Percentiles rank a stretch among this genome's conserved stretches.
Conservation (phyloP, 2,329 filamentous ascomycete genomes). For the Trichoderma citrinoviride region DNA sequence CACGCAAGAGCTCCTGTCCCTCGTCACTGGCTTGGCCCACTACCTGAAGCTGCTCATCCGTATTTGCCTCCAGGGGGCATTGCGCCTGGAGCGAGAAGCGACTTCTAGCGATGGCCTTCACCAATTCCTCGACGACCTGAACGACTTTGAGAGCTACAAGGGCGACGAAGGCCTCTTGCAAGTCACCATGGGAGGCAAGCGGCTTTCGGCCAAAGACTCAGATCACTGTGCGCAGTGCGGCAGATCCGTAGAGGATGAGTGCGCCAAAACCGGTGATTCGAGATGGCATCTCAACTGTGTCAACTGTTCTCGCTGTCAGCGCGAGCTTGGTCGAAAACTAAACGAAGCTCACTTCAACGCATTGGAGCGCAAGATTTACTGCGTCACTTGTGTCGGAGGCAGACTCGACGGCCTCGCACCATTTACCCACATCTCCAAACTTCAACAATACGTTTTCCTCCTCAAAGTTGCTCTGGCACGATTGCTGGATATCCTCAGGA, state of each 20-base stretch:
- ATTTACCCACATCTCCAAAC: constrained; percentile 75
- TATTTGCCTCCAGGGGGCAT: constrained; percentile 89
- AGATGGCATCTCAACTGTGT: constrained; percentile 85
- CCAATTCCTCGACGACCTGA: constrained; percentile 78
- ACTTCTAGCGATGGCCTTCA: constrained; percentile 71
- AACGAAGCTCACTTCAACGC: constrained; percentile 70
- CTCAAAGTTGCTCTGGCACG: constrained; percentile 87
- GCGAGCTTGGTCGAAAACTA: constrained; percentile 66
- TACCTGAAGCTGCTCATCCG: constrained; percentile 97
- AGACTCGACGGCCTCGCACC: constrained; percentile 50
- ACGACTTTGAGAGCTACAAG: constrained; percentile 75
- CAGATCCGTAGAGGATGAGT: constrained; percentile 92
- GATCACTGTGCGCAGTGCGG: constrained; percentile 82
- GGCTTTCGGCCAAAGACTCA: constrained; percentile 70
- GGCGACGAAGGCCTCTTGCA: constrained; percentile 68
- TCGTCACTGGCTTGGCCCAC: constrained; percentile 93
- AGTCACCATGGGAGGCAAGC: constrained; percentile 61
- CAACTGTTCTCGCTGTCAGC: constrained; percentile 64
- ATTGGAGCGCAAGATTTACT: constrained; percentile 67
- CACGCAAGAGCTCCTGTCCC: constrained; percentile 94
- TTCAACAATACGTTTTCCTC: constrained; percentile 93
- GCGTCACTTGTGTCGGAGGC: constrained; percentile 62
- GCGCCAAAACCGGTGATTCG: constrained; percentile 68
- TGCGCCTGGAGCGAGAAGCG: constrained; percentile 86
- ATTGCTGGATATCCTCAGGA: constrained; percentile 80